phyloP scores from a whole-genome alignment of 2,329 filamentous ascomycete species.

The Colletotrichum australisinense region DNA sequence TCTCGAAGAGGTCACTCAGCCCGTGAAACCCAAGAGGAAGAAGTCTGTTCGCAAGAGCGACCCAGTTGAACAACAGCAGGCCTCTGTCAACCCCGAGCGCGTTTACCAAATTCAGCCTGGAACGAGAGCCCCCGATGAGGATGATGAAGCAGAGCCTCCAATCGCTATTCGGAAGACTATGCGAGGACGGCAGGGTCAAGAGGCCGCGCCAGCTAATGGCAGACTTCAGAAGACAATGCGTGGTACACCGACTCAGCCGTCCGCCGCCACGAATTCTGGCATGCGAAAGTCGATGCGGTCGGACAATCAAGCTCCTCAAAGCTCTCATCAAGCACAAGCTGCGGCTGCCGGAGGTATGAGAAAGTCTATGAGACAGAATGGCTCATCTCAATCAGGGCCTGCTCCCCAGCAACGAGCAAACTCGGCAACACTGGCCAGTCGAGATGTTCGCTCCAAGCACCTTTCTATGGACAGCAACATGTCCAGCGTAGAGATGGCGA shows the following conservation, averaged over 20 bases:
- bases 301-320: neutral
- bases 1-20: conserved; percentile 47
- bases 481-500: conserved; percentile 37
- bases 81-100: conserved; percentile 39
- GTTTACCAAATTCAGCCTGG: conserved; percentile 54
- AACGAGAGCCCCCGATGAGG: conserved; percentile 37
- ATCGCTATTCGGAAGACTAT: conserved; percentile 13
- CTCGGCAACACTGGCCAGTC: neutral
- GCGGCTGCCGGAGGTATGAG: conserved; percentile 41
- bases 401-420: neutral
- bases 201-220: conserved; percentile 28
- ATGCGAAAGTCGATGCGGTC: conserved; percentile 43
- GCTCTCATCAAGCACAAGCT: neutral
- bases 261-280: conserved; percentile 13
- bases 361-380: conserved; percentile 40
- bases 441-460: conserved; percentile 1
- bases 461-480: conserved; percentile 21
- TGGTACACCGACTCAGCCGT: conserved; percentile 41
- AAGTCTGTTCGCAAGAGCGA: conserved; percentile 44
- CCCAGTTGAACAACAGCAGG: conserved; percentile 28
- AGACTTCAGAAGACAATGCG: conserved; percentile 62
- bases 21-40: conserved; percentile 45
- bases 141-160: neutral
- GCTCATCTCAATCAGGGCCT: neutral
- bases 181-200: conserved; percentile 20